Evolutionary conservation across 2,329 filamentous ascomycete genomes (phyloP), one percentile per base, ranked within the genome.

Genomic region (Epichloe amarillans): DNA sequence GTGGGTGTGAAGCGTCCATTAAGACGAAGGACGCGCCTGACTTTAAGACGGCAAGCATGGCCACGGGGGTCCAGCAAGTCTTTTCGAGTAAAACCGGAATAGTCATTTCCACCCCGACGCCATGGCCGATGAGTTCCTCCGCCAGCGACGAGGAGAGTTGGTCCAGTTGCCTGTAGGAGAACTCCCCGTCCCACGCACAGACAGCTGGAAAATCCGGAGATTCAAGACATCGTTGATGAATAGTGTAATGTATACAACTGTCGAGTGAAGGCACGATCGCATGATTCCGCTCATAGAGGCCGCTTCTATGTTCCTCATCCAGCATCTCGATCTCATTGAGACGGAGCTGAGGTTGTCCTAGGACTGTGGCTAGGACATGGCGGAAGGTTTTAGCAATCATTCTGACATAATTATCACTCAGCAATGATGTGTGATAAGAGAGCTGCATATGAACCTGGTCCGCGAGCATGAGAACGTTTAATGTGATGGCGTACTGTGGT

Each of bases 31-130:
- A 59, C 12, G 55, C 57, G 17, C 62, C 63, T 10, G 58, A 52
- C 48, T 61, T 60, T n/a, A 62, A 46, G 5, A 62, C 55, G 21
- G 52, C 61, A 12, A 63, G 38, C 52, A 61, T 58, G 4, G 56
- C 55, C 2, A 62, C 54, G 3, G 55, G 38, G 15, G 56, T 54
- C 53, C 50, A 56, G 23, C 37, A 30, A 5, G 57, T 57, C 54
- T 63, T 63, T 21, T 56, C 53, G 23, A 61, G 58, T 23, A 36
- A 47, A 0, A 56, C 38, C 11, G 55, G 54, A 11, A 57, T 50
- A 19, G 56, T 39, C 6, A 43, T 37, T 19, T 50, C 51, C 7
- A 43, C 47, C 15, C 46, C 46, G n/a, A 21, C 46, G 0, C 46
- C 44, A 14, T 36, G 17, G 17, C 33, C n/a, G 30, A 46, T 23